Evolutionary conservation across 108 stramenopile species (phyloP).

Genomic region (Cyclotella distinguenda): DNA sequence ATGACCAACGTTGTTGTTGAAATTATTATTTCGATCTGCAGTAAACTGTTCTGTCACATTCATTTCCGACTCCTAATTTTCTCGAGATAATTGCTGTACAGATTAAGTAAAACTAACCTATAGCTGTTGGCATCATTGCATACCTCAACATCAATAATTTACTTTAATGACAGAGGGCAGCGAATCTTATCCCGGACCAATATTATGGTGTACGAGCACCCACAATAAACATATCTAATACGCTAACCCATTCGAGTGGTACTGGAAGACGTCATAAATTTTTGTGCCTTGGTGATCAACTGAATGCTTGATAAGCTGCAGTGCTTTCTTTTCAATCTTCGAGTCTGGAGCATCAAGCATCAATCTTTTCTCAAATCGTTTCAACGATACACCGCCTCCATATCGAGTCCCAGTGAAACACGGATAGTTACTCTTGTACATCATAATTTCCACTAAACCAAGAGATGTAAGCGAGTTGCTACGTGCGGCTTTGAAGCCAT

Average conservation of each 20-base stretch:
- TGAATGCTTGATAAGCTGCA: constrained; percentile 61
- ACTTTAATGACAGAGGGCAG: no score
- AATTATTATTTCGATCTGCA: no score
- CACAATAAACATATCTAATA: no score
- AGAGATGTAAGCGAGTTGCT: constrained; percentile 79
- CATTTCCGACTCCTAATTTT: no score
- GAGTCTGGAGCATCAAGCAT: constrained; percentile 78
- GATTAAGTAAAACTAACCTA: no score
- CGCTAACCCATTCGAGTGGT: constrained; percentile 52
- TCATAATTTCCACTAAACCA: constrained; percentile 97
- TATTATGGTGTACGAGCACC: no score
- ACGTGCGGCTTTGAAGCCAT: constrained; percentile 79
- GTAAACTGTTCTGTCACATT: no score
- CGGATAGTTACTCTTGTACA: constrained; percentile 93
- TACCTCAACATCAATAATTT: no score
- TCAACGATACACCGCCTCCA: constrained; percentile 76
- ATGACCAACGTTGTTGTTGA: no score
- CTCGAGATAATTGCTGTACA: no score
- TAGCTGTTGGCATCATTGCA: no score
- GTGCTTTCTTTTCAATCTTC: constrained; percentile 64
- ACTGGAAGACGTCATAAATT: constrained; percentile 60
- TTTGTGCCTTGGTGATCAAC: constrained; percentile 68
- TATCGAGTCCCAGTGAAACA: constrained; percentile 86
- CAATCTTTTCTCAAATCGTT: constrained; percentile 73
- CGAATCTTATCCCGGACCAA: no score